These are phyloP conservation scores for Huntiella savannae DNA, from an alignment of 2,329 filamentous ascomycete genomes.

Conservation along the genomic window DNA sequence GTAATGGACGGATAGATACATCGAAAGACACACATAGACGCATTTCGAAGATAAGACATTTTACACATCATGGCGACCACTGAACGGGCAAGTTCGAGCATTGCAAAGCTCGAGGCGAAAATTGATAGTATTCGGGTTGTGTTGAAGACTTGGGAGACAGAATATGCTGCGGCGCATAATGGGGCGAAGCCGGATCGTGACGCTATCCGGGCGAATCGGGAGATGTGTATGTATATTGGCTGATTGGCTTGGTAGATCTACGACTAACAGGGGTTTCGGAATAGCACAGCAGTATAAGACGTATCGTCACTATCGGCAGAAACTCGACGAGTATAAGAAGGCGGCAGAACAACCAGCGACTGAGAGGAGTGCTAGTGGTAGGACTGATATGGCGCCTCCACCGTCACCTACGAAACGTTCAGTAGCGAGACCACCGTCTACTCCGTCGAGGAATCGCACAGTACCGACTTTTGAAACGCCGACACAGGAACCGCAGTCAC, in stretches of 20 bases:
- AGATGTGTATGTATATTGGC: conserved; percentile 38
- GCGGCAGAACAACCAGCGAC: too few species aligned
- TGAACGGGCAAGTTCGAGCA: conserved; percentile 15
- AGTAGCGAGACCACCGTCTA: too few species aligned
- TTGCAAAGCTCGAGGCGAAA: conserved; percentile 27
- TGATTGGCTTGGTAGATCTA: too few species aligned
- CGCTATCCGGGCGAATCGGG: conserved; percentile 57
- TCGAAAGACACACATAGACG: too few species aligned
- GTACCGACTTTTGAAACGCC: conserved; percentile 30
- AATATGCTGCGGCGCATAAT: conserved; percentile 40
- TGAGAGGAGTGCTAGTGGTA: not conserved
- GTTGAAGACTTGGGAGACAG: conserved; percentile 55
- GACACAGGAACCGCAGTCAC: conserved; percentile 29
- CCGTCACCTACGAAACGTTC: conserved; percentile 32
- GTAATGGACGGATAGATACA: too few species aligned
- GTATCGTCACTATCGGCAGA: too few species aligned
- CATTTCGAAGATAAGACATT: too few species aligned
- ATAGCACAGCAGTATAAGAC: too few species aligned
- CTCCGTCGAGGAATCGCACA: conserved; percentile 14
- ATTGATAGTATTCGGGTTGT: conserved; percentile 42
- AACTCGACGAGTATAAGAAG: too few species aligned
- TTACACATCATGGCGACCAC: conserved; percentile 26
- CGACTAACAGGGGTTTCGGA: too few species aligned
- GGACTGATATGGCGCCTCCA: conserved; percentile 17
- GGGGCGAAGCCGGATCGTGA: conserved; percentile 51